These are phyloP conservation scores for Penicillium crystallinum DNA, from an alignment of 495 filamentous ascomycete genomes.

Conservation along the genomic window DNA sequence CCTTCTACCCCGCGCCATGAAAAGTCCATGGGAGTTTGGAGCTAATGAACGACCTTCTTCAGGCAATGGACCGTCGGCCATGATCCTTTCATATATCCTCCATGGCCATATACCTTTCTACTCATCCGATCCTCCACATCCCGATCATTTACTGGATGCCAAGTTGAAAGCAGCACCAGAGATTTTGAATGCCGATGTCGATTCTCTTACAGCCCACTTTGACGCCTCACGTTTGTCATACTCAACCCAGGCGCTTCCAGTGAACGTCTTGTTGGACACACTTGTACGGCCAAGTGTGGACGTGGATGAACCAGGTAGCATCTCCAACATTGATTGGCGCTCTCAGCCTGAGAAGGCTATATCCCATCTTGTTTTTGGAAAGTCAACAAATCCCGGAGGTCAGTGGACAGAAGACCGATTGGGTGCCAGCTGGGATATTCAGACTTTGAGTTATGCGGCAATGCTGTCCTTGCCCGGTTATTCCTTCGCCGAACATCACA, in stretches of 20 bases:
- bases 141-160: slow-evolving; percentile 54
- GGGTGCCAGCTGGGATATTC: slow-evolving; percentile 52
- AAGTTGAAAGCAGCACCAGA: slow-evolving; percentile 44
- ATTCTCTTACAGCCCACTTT: slow-evolving; percentile 55
- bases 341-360: slow-evolving; percentile 48
- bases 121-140: slow-evolving; percentile 48
- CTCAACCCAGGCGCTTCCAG: slow-evolving; percentile 59
- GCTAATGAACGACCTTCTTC: slow-evolving; percentile 1
- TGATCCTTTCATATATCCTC: slow-evolving; percentile 63
- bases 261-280: slow-evolving; percentile 62
- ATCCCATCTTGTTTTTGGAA: slow-evolving; percentile 54
- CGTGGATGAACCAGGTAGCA: slow-evolving; percentile 45
- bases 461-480: slow-evolving; percentile 63
- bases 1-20: slow-evolving; percentile 6
- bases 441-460: slow-evolving; percentile 59
- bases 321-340: slow-evolving; percentile 54
- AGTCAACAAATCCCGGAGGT: slow-evolving; percentile 50
- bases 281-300: slow-evolving; percentile 61
- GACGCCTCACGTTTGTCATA: slow-evolving; percentile 56
- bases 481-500: slow-evolving; percentile 53
- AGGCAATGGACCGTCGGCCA: slow-evolving; percentile 63
- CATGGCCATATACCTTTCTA: slow-evolving; percentile 63
- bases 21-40: background rate
- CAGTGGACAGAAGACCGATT: slow-evolving; percentile 60
- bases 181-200: slow-evolving; percentile 43